These are phyloP conservation scores for Tribonema minus DNA, from an alignment of 108 stramenopile genomes.

Conservation along the genomic window DNA sequence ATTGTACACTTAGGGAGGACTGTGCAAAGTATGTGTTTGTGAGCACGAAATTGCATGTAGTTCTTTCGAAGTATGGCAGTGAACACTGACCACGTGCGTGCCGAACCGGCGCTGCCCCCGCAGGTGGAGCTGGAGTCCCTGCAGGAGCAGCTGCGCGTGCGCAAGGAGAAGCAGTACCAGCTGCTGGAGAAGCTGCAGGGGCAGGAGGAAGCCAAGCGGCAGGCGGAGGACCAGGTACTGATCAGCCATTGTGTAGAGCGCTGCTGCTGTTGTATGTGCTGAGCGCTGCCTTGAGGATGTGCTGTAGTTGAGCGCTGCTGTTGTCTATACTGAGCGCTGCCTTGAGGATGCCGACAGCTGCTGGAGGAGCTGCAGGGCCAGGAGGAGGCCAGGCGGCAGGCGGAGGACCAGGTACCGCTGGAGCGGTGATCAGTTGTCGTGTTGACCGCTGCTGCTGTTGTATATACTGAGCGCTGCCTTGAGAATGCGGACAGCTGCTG, in stretches of 20 bases:
- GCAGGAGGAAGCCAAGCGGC: conserved; percentile 58
- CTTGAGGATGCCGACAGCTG: conserved; percentile 44
- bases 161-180: conserved; percentile 82
- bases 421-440: too few species aligned
- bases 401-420: background rate
- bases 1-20: too few species aligned
- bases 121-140: conserved; percentile 74
- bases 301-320: too few species aligned
- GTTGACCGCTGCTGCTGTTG: too few species aligned
- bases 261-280: too few species aligned
- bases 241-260: too few species aligned
- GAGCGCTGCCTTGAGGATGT: background rate
- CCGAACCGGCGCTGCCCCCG: too few species aligned
- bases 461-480: background rate
- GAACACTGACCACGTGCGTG: too few species aligned
- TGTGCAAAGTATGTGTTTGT: too few species aligned
- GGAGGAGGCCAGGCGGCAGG: conserved; percentile 51
- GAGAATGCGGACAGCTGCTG: conserved; percentile 55
- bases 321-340: background rate
- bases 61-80: too few species aligned
- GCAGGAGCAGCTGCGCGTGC: conserved; percentile 75
- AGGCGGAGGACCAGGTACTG: background rate
- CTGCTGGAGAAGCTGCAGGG: conserved; percentile 74
- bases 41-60: too few species aligned
- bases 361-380: conserved; percentile 75